These are phyloP conservation scores for Amanita muscaria DNA, from an alignment of 768 basidiomycete genomes.

Conservation along the genomic window DNA sequence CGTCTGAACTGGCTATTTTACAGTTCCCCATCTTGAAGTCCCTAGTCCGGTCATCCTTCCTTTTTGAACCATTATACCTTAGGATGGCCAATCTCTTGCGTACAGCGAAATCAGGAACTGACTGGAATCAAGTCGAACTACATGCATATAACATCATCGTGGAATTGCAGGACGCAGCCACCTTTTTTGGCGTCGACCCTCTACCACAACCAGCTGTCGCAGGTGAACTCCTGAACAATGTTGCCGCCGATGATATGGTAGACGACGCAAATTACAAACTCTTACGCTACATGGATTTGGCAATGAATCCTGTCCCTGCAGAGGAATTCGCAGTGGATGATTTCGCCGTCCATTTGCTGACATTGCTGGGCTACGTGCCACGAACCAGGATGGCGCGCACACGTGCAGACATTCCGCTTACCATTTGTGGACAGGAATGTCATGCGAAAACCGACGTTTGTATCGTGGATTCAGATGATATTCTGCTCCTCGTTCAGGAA, in stretches of 20 bases:
- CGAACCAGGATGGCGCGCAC: slow-evolving; percentile 2
- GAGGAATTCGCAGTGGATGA: slow-evolving; percentile 18
- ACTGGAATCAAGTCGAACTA: no score
- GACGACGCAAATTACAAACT: slow-evolving; percentile 3
- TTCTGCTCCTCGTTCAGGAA: slow-evolving; percentile 15
- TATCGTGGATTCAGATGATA: slow-evolving; percentile 12
- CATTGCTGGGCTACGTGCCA: background rate
- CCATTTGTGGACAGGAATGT: slow-evolving; percentile 14
- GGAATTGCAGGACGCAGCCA: slow-evolving; percentile 5
- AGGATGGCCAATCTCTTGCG: no score
- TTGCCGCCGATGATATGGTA: background rate
- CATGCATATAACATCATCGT: slow-evolving; percentile 12
- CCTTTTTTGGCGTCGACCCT: slow-evolving; percentile 17
- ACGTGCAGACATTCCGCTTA: slow-evolving; percentile 14
- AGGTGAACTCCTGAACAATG: background rate
- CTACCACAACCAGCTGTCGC: slow-evolving; percentile 9
- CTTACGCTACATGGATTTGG: slow-evolving; percentile 14
- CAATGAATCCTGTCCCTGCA: slow-evolving; percentile 8
- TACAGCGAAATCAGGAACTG: no score
- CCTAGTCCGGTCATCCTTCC: no score
- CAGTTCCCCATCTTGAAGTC: no score
- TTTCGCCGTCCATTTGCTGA: slow-evolving; percentile 17
- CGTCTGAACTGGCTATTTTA: no score
- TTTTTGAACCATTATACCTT: no score
- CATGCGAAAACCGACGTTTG: slow-evolving; percentile 21